Evolutionary conservation across 495 filamentous ascomycete genomes (phyloP).

Genomic region (Penicillium chermesinum): DNA sequence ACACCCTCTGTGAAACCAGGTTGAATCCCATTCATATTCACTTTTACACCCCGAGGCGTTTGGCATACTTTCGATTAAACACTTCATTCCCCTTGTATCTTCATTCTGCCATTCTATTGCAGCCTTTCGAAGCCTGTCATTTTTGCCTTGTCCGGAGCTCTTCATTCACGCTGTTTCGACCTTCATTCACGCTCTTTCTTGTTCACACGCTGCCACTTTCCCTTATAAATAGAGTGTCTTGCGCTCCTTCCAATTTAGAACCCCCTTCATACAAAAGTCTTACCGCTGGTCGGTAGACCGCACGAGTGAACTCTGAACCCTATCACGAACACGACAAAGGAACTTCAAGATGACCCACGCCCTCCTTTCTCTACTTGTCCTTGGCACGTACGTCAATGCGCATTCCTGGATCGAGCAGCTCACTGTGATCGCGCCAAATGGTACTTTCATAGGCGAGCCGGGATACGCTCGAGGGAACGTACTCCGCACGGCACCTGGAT

Average conservation of each 20-base stretch:
- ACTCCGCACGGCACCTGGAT: slow-evolving; percentile 42
- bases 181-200: background rate
- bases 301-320: background rate
- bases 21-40: slow-evolving; percentile 5
- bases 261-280: background rate
- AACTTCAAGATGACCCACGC: slow-evolving; percentile 9
- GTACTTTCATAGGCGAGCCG: slow-evolving; percentile 61
- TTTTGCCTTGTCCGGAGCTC: background rate
- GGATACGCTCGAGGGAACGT: slow-evolving; percentile 65
- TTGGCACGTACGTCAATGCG: slow-evolving; percentile 40
- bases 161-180: background rate
- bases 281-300: slow-evolving; percentile 13
- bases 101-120: background rate
- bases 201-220: background rate
- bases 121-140: background rate
- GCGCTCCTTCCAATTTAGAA: background rate
- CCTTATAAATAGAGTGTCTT: background rate
- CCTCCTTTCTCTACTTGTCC: slow-evolving; percentile 19
- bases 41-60: slow-evolving; percentile 1
- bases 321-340: background rate
- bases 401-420: slow-evolving; percentile 81
- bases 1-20: background rate
- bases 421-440: slow-evolving; percentile 63
- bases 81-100: background rate
- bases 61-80: slow-evolving; percentile 11